Evolutionary conservation across 106 monocot species (phyloP), one percentile per base, ranked within the genome.

Genomic region (Dioscorea zingiberensis): DNA sequence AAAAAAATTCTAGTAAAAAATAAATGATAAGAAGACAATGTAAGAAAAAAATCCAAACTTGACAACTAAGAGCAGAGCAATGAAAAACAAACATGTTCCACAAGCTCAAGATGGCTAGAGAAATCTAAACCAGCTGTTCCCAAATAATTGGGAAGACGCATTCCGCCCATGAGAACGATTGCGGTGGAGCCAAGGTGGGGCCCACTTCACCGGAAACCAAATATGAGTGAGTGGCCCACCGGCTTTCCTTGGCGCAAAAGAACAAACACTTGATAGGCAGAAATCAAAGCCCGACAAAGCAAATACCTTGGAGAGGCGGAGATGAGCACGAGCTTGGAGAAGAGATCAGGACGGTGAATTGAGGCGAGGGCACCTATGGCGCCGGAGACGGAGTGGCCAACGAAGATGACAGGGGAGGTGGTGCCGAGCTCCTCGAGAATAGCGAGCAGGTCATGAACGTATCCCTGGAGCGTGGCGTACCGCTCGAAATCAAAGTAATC

Each of bases 401-500:
- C 98, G 71, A 76, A 93, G 82, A 93, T 75, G 65, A 92, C 92
- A 24, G 77, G 66, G 44, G 65, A 93, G 76, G 67, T 86, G 83
- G 55, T 98, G 38, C 9, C 38, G 10, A 38, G 38, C 38, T 38
- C 38, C 38, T 38, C 77, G 25, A 98, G 72, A 55, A 98, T 86
- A 59, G 80, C 86, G 51, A 98, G 98, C 32, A 98, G 76, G 68
- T 98, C 98, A 67, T 84, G 73, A 54, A 80, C 86, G 73, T 98
- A 98, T 44, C 98, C 98, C 21, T 93, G 86, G 54, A 98, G 75
- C 1, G 82, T 84, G 18, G 86, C 60, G 84, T 98, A 93, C 12
- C 98, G 85, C 7, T 86, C 82, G 86, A 98, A 98, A 75, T 93
- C 98, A 86, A 93, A 98, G 89, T 93, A 93, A 76, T 98, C 98